A percentile compares a stretch with the other conserved stretches of the same genome.
Evolutionary conservation across 73 alveolate genomes (phyloP).

Genomic region (Paramecium sexaurelia): DNA sequence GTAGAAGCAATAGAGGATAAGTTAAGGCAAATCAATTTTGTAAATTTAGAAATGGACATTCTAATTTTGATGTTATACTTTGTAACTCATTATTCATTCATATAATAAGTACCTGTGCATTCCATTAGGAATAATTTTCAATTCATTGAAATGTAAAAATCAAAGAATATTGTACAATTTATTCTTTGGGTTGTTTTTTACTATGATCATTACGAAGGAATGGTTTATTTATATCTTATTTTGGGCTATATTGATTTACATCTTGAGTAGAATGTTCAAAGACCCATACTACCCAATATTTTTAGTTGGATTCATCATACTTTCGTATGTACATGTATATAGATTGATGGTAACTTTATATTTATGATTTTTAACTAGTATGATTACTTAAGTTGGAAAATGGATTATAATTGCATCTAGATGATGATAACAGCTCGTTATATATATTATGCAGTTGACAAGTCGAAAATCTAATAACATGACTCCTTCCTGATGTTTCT

Average conservation of each 20-base stretch:
- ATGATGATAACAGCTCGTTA: slow-evolving; percentile 52
- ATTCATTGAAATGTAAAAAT: background rate
- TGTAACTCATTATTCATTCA: background rate
- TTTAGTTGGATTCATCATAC: background rate
- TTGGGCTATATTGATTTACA: background rate
- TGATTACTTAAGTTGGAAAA: slow-evolving; percentile 16
- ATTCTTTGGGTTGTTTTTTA: slow-evolving; percentile 27
- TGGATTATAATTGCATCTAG: slow-evolving; percentile 21
- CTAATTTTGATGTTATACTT: background rate
- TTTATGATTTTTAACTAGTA: background rate
- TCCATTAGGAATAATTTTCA: slow-evolving; percentile 35
- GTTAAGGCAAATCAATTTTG: background rate
- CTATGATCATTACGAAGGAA: background rate
- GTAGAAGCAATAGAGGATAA: background rate
- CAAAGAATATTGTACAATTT: background rate
- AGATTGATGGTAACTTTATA: background rate
- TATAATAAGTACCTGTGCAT: background rate
- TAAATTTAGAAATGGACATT: background rate
- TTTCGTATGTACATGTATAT: background rate
- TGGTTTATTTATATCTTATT: background rate
- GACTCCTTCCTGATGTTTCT: background rate
- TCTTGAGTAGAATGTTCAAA: background rate
- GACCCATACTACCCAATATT: background rate
- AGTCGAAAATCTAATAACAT: background rate
- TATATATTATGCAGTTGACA: slow-evolving; percentile 28